Conservation (phyloP, 192 early-diverging fungal genomes). For the Backusella macrospora region DNA sequence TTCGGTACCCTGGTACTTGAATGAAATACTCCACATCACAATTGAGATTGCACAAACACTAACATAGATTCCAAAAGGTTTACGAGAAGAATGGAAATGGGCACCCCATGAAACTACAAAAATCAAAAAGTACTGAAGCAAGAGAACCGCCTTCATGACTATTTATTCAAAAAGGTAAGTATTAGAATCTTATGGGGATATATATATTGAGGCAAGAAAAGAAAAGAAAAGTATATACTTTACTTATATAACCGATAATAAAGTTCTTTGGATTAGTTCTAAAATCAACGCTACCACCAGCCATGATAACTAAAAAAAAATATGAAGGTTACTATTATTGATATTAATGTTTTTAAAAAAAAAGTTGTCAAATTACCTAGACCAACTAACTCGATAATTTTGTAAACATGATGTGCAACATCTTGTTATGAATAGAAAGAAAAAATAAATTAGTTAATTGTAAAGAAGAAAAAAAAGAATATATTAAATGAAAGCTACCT, state of each 20-base stretch:
- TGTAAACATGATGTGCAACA: slow-evolving; percentile 40
- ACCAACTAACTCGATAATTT: slow-evolving; percentile 35
- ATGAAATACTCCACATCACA: slow-evolving; percentile 34
- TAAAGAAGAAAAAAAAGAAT: neutral
- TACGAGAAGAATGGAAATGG: slow-evolving; percentile 14
- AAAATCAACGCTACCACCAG: slow-evolving; percentile 28
- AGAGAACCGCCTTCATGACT: slow-evolving; percentile 38
- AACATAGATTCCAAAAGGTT: slow-evolving; percentile 31
- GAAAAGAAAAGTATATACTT: neutral
- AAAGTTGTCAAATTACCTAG: slow-evolving; percentile 19
- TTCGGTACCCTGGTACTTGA: neutral
- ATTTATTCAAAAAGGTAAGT: neutral
- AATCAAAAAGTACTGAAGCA: slow-evolving; percentile 36
- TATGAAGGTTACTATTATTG: neutral
- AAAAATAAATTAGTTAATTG: no score
- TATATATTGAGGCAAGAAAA: no score
- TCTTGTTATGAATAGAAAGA: slow-evolving; percentile 13
- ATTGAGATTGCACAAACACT: slow-evolving; percentile 24
- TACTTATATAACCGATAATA: slow-evolving; percentile 41
- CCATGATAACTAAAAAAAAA: slow-evolving; percentile 30
- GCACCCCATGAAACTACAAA: slow-evolving; percentile 29
- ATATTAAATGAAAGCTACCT: slow-evolving; percentile 6
- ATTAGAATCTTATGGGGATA: no score
- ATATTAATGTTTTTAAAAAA: neutral
- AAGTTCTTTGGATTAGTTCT: slow-evolving; percentile 20